Evolutionary conservation across 768 basidiomycete species (phyloP).

Genomic region (Tulasnella sp.): DNA sequence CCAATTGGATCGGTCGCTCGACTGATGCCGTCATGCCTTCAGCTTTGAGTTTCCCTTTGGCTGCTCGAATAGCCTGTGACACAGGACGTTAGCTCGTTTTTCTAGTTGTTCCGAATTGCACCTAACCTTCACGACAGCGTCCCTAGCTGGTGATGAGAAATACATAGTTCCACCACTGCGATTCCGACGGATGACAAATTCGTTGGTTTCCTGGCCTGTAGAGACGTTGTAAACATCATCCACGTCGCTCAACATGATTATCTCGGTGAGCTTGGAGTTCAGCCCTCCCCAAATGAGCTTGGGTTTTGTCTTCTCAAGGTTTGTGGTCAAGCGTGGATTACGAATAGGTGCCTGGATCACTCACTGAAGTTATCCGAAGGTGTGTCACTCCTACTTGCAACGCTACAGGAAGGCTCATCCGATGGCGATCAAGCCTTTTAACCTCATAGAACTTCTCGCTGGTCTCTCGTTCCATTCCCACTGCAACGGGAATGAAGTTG

Average conservation of each 20-base stretch:
- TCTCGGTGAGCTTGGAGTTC: slow-evolving; percentile 68
- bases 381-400: slow-evolving; percentile 58
- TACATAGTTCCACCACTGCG: slow-evolving; percentile 62
- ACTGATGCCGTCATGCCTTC: slow-evolving; percentile 36
- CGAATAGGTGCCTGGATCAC: slow-evolving; percentile 20
- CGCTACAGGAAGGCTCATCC: slow-evolving; percentile 59
- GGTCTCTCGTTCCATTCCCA: slow-evolving; percentile 49
- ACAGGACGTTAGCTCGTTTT: not conserved
- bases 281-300: slow-evolving; percentile 54
- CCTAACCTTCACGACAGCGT: slow-evolving; percentile 59
- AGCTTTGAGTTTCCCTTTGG: slow-evolving; percentile 53
- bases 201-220: slow-evolving; percentile 55
- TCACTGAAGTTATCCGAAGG: slow-evolving; percentile 63
- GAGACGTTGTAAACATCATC: slow-evolving; percentile 80
- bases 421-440: slow-evolving; percentile 52
- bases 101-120: too few relatives aligned
- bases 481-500: too few relatives aligned
- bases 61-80: slow-evolving; percentile 54
- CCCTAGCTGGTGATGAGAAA: slow-evolving; percentile 59
- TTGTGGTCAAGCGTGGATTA: not conserved
- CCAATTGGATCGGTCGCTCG: slow-evolving; percentile 64
- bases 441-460: slow-evolving; percentile 46
- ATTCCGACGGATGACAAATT: slow-evolving; percentile 70
- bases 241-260: slow-evolving; percentile 67
- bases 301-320: slow-evolving; percentile 42